A percentile compares a stretch with the other conserved stretches of the same genome.
These are phyloP conservation scores for Diaporthe citrichinensis DNA, from an alignment of 2,329 filamentous ascomycete genomes.

Conservation along the genomic window DNA sequence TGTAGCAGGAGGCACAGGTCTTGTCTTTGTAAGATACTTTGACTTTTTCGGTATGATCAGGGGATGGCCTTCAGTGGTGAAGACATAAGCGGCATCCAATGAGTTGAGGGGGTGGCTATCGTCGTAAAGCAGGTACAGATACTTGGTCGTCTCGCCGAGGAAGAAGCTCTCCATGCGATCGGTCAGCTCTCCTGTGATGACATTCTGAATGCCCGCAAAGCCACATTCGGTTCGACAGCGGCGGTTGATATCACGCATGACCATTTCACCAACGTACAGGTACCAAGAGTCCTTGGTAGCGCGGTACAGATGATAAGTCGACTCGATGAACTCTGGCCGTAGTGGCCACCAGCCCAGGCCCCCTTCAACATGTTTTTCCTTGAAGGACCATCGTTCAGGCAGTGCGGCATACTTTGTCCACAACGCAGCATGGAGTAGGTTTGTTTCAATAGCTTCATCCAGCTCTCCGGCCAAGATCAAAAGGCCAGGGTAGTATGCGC, in stretches of 20 bases:
- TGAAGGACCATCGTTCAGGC: conserved; percentile 93
- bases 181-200: conserved; percentile 84
- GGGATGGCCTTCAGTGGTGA: conserved; percentile 96
- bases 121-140: conserved; percentile 93
- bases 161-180: conserved; percentile 99
- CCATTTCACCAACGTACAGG: conserved; percentile 95
- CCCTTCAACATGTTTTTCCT: conserved; percentile 85
- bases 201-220: conserved; percentile 91
- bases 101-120: conserved; percentile 88
- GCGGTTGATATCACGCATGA: conserved; percentile 86
- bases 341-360: conserved; percentile 96
- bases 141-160: conserved; percentile 95
- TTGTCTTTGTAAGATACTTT: conserved; percentile 45
- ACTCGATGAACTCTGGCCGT: conserved; percentile 96
- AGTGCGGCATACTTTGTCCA: conserved; percentile 97
- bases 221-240: conserved; percentile 93
- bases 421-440: conserved; percentile 90
- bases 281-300: conserved; percentile 97
- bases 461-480: conserved; percentile 89
- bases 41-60: conserved; percentile 80
- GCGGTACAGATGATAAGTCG: conserved; percentile 94
- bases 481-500: conserved; percentile 94
- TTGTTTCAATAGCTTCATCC: conserved; percentile 90
- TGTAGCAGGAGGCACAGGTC: conserved; percentile 38
- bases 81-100: conserved; percentile 89